Evolutionary conservation across 192 early-diverging fungal species (phyloP).

Genomic region (Geranomyces michiganensis): DNA sequence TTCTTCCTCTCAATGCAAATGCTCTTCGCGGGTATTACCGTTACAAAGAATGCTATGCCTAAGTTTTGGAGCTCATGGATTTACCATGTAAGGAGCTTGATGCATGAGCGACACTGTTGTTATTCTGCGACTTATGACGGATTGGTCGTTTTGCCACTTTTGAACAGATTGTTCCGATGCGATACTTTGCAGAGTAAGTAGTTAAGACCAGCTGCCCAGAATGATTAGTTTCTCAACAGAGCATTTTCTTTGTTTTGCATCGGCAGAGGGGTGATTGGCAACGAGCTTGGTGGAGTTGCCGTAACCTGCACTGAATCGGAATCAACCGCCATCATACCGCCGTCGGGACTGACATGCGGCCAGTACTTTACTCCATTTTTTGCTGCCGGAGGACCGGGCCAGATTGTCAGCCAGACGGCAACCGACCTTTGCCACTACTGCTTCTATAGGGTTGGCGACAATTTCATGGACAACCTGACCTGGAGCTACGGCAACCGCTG

Average conservation of each 20-base stretch:
- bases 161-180: constrained; percentile 60
- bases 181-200: constrained; percentile 62
- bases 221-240: no score
- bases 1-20: constrained; percentile 68
- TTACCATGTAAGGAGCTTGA: constrained; percentile 54
- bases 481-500: constrained; percentile 65
- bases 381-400: constrained; percentile 56
- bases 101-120: no score
- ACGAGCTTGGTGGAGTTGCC: constrained; percentile 56
- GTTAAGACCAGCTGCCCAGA: no score
- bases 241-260: no score
- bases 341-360: constrained; percentile 62
- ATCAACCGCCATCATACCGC: constrained; percentile 58
- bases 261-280: constrained; percentile 36
- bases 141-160: no score
- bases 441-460: constrained; percentile 55
- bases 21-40: constrained; percentile 75
- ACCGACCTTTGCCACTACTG: constrained; percentile 68
- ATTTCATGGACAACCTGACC: constrained; percentile 55
- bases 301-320: constrained; percentile 56
- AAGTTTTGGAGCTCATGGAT: constrained; percentile 73
- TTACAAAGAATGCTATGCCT: constrained; percentile 55
- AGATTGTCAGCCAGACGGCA: constrained; percentile 57
- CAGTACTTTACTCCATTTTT: constrained; percentile 59
- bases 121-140: no score